Conservation (phyloP, 1,284 basidiomycete species). For the Exobasidium cylindrosporum region DNA sequence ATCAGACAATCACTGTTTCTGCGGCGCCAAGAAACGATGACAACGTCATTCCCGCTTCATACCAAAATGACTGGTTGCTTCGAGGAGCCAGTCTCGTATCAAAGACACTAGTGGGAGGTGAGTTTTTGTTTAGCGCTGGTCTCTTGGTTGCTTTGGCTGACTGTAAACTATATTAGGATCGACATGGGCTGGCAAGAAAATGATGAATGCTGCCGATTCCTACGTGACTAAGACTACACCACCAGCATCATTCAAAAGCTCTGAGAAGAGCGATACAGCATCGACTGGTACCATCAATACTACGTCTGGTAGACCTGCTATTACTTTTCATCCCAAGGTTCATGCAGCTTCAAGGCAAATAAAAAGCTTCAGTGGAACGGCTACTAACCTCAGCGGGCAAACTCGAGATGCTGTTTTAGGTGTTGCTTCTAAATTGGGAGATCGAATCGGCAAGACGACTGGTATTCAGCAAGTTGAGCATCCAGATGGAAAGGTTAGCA, state of each 20-base stretch:
- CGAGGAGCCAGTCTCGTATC: conserved; percentile 43
- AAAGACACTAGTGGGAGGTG: conserved; percentile 42
- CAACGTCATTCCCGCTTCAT: conserved; percentile 18
- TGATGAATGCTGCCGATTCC: conserved; percentile 12
- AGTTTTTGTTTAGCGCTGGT: conserved; percentile 30
- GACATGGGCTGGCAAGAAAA: background rate
- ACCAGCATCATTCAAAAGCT: background rate
- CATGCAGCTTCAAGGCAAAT: conserved; percentile 5
- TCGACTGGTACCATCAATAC: background rate
- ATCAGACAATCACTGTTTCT: background rate
- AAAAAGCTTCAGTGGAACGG: conserved; percentile 1
- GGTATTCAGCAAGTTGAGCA: conserved; percentile 48
- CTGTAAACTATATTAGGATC: background rate
- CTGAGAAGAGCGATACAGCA: background rate
- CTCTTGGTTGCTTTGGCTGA: background rate
- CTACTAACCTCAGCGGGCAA: conserved; percentile 15
- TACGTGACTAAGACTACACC: conserved; percentile 17
- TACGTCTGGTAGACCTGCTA: conserved; percentile 7
- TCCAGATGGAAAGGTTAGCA: conserved; percentile 24
- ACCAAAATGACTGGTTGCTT: conserved; percentile 36
- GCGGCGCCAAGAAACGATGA: conserved; percentile 3
- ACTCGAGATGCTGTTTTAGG: conserved; percentile 47
- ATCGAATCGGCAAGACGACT: conserved; percentile 49
- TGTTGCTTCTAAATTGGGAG: conserved; percentile 47
- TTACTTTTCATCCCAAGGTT: conserved; percentile 4